Evolutionary conservation across 2,329 filamentous ascomycete species (phyloP).

Genomic region (Xylaria polymorpha): DNA sequence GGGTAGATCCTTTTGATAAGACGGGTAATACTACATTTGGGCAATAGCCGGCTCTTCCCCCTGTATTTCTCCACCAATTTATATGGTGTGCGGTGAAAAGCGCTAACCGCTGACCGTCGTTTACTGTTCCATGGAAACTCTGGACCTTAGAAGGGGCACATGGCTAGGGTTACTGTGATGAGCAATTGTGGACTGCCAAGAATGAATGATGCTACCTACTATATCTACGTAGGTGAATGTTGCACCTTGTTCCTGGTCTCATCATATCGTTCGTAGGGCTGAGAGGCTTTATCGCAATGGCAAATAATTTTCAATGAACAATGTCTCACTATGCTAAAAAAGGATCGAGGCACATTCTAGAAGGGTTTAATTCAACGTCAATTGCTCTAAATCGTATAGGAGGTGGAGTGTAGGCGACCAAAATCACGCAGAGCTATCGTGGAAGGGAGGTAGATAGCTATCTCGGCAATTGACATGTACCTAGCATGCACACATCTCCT

Average conservation of each 20-base stretch:
- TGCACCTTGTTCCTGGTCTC: not conserved
- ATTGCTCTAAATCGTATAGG: no score
- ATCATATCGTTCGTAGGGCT: not conserved
- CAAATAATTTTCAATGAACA: no score
- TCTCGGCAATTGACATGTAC: not conserved
- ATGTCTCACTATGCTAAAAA: no score
- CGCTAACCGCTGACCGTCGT: no score
- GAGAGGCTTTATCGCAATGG: not conserved
- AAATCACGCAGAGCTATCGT: no score
- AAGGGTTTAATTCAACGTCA: no score
- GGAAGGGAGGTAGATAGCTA: not conserved
- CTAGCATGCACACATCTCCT: not conserved
- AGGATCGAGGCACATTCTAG: no score
- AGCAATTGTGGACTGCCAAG: not conserved
- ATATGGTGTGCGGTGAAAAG: no score
- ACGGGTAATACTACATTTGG: no score
- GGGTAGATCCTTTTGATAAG: constrained; percentile 15
- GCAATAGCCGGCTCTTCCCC: not conserved
- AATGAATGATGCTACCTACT: not conserved
- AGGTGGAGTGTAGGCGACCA: no score
- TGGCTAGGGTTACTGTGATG: not conserved
- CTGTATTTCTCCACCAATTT: not conserved
- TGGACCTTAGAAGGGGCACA: not conserved
- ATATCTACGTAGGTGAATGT: not conserved
- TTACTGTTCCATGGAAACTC: not conserved